Conservation (phyloP, 352 stramenopile genomes). For the Pythium pyrilobum region DNA sequence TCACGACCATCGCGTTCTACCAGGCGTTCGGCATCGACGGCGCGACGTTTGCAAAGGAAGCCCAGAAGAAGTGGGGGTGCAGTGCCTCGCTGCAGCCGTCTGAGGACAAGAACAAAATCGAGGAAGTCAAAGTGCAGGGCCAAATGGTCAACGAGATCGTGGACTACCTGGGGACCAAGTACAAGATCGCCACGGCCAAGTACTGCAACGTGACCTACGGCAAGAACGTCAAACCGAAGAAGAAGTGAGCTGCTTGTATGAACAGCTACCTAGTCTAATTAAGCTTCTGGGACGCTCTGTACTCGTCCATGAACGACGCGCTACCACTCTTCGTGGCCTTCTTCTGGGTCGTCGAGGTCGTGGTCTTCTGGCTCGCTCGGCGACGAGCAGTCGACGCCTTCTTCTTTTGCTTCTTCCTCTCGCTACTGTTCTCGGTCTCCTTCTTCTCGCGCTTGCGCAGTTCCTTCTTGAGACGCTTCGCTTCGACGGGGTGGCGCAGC, state of each 20-base stretch:
- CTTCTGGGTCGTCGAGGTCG: not conserved
- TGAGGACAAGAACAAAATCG: constrained; percentile 53
- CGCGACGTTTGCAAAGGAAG: constrained; percentile 64
- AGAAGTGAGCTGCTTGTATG: constrained; percentile 28
- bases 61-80: constrained; percentile 80
- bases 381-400: constrained; percentile 33
- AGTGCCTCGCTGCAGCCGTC: constrained; percentile 46
- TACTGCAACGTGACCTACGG: constrained; percentile 65
- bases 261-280: constrained; percentile 11
- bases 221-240: constrained; percentile 79
- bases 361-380: constrained; percentile 3
- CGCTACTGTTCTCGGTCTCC: constrained; percentile 11
- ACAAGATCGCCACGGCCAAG: constrained; percentile 59
- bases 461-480: constrained; percentile 42
- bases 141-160: constrained; percentile 79
- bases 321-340: constrained; percentile 7
- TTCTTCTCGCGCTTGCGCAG: constrained; percentile 41
- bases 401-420: constrained; percentile 38
- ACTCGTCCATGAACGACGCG: constrained; percentile 1
- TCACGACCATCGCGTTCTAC: constrained; percentile 70
- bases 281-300: not conserved
- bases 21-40: constrained; percentile 79
- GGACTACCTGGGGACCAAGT: constrained; percentile 55
- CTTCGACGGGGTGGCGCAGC: constrained; percentile 52
- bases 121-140: constrained; percentile 78